A percentile compares a stretch with the other conserved stretches of the same genome.
Conservation (phyloP, 768 basidiomycete species). For the Mycena rosella region DNA sequence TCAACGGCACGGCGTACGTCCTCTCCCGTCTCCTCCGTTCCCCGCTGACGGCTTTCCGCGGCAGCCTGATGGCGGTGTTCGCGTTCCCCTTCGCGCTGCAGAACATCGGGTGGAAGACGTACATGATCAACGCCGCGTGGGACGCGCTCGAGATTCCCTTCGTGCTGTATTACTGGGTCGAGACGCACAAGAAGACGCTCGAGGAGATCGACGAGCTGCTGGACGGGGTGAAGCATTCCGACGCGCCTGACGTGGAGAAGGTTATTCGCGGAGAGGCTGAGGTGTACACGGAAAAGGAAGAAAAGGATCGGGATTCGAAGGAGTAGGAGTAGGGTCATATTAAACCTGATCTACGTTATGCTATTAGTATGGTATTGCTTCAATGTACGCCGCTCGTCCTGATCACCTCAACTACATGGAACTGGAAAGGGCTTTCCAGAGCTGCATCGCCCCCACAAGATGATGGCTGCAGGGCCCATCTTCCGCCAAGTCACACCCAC, state of each 20-base stretch:
- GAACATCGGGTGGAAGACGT: conserved; percentile 42
- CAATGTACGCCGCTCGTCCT: too few relatives aligned
- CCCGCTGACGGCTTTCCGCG: not conserved
- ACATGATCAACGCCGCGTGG: conserved; percentile 42
- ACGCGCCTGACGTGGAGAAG: conserved; percentile 38
- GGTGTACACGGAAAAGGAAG: conserved; percentile 1
- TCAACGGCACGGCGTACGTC: conserved; percentile 40
- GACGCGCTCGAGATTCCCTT: conserved; percentile 37
- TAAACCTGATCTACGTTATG: too few relatives aligned
- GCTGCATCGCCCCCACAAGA: too few relatives aligned
- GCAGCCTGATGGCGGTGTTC: conserved; percentile 39
- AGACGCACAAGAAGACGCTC: conserved; percentile 39
- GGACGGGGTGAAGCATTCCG: conserved; percentile 38
- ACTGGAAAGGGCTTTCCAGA: too few relatives aligned
- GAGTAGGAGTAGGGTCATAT: not conserved
- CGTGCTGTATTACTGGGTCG: conserved; percentile 40
- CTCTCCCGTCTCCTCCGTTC: not conserved
- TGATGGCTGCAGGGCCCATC: too few relatives aligned
- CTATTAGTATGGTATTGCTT: too few relatives aligned
- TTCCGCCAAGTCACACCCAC: too few relatives aligned
- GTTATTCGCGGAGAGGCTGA: conserved; percentile 33
- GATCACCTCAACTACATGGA: too few relatives aligned
- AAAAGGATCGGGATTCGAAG: conserved; percentile 11
- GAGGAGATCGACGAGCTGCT: conserved; percentile 42
- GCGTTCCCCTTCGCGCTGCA: conserved; percentile 38